Conservation (phyloP, 371 early-diverging fungal genomes). For the Rhizopus sp. region DNA sequence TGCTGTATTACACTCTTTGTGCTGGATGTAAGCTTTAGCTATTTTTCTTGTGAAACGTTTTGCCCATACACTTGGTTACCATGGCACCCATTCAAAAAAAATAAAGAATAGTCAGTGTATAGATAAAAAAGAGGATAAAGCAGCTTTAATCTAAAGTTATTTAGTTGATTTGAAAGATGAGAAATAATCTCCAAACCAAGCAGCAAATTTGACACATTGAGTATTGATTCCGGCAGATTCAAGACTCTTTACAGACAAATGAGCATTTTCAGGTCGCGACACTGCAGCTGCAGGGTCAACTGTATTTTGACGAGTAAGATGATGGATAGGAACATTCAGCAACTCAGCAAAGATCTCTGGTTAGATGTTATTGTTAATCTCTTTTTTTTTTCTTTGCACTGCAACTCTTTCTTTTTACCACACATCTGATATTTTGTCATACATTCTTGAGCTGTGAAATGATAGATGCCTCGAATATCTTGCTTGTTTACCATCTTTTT, state of each 20-base stretch:
- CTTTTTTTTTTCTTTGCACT: no score
- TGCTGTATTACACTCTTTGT: not conserved
- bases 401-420: no score
- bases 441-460: conserved; percentile 66
- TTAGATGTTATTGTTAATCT: conserved; percentile 2
- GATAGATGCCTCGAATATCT: conserved; percentile 63
- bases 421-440: conserved; percentile 84
- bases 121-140: no score
- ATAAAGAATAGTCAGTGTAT: no score
- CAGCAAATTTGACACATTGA: conserved; percentile 52
- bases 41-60: no score
- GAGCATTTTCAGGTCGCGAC: conserved; percentile 65
- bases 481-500: conserved; percentile 43
- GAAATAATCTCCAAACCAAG: conserved; percentile 57
- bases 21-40: no score
- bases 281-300: conserved; percentile 46
- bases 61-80: no score
- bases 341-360: conserved; percentile 53
- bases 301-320: conserved; percentile 52
- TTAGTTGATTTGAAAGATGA: not conserved
- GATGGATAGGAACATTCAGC: conserved; percentile 50
- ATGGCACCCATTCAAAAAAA: no score
- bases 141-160: no score
- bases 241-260: conserved; percentile 61
- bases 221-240: conserved; percentile 55